phyloP scores from a whole-genome alignment of 257 asterid species.

The Gentiana dahurica region DNA sequence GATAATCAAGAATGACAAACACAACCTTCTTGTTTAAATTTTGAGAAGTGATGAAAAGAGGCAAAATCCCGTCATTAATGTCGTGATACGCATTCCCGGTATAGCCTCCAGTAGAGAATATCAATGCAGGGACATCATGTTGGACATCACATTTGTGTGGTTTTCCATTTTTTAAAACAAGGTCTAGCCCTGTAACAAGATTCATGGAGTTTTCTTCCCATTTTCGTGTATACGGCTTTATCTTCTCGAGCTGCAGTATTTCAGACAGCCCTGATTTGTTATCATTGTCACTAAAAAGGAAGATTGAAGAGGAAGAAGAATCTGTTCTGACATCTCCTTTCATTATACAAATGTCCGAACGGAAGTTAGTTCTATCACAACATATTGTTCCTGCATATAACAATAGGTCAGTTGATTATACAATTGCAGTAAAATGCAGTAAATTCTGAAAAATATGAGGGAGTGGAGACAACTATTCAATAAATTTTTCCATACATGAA shows the following conservation, averaged over 20 bases:
- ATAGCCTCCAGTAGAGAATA: slow-evolving; percentile 90
- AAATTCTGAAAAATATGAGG: too few species aligned
- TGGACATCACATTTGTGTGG: slow-evolving; percentile 46
- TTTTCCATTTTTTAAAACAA: slow-evolving; percentile 19
- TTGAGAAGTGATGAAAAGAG: slow-evolving; percentile 73
- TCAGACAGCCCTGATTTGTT: slow-evolving; percentile 12
- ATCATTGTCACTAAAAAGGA: slow-evolving; percentile 26
- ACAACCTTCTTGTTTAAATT: slow-evolving; percentile 51
- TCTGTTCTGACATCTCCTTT: slow-evolving; percentile 70
- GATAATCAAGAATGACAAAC: slow-evolving; percentile 72
- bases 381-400: slow-evolving; percentile 57
- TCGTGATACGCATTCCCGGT: slow-evolving; percentile 95
- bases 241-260: slow-evolving; percentile 41
- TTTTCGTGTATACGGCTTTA: slow-evolving; percentile 75
- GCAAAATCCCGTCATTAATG: slow-evolving; percentile 84
- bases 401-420: slow-evolving; percentile 7
- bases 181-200: slow-evolving; percentile 46
- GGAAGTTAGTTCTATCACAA: slow-evolving; percentile 61
- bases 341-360: slow-evolving; percentile 71
- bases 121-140: slow-evolving; percentile 71
- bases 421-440: too few species aligned
- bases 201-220: slow-evolving; percentile 69
- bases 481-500: too few species aligned
- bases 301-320: slow-evolving; percentile 46
- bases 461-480: too few species aligned